Base-by-base conservation (phyloP, 805 yeast genomes). In the Ogataea paraovalis region DNA sequence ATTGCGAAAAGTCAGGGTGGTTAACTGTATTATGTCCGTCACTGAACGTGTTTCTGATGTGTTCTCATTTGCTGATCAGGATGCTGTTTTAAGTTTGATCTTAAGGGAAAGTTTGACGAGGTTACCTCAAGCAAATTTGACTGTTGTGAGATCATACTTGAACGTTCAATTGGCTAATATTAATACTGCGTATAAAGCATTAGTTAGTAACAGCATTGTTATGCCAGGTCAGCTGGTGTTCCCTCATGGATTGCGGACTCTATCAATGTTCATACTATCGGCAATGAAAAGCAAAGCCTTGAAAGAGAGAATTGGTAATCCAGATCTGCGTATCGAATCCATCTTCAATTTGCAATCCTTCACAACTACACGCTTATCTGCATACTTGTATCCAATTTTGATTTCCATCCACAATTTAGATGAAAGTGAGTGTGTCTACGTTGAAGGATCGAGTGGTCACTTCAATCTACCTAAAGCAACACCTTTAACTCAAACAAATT, bases 1-100 rank as follows among this genome's bases (percentile, higher is more conserved):
- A 20, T 67, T 74, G 8, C 73, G 97, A 54, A 84, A 87, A 57
- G 92, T 94, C 14, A 76, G 99, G 52, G 90, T 90, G n/a, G 77
- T 87, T 42, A 94, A 94, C 60, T 71, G 82, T 47, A 84, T 85
- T n/a, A 79, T 87, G 41, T 87, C 96, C 0, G 91, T 88, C 14
- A 80, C 94, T 2, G 85, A 83, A 50, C 76, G 87, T 46, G 68
- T 85, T 38, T 76, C 76, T 42, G 90, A 85, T 47, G 83, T 89
- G 6, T 87, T 87, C 67, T 79, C 82, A 45, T 87, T 84, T 64
- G 83, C 85, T 10, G 96, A 90, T 59, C 88, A 87, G 59, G 91
- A 85, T 55, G 76, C 83, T 0, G 68, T 81, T 1, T 53, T 76
- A 47, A 76, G 78, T 41, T 64, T 84, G 28, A 67, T 83, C 44